Conservation (phyloP, 176 grass and related monocot genomes). For the Oryza officinalis region DNA sequence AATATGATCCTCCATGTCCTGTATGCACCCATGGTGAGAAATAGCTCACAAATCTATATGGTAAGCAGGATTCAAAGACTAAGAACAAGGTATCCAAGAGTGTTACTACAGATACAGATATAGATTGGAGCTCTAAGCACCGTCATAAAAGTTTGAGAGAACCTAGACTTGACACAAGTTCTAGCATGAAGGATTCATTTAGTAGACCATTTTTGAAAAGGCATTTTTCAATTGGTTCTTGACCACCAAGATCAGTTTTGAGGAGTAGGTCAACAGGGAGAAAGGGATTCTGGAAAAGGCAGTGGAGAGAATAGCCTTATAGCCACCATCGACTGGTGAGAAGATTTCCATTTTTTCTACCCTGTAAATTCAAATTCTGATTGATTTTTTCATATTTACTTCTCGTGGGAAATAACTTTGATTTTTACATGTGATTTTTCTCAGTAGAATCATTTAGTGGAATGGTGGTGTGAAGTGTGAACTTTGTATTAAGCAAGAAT, state of each 20-base stretch:
- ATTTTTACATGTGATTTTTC: neutral
- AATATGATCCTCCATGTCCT: constrained; percentile 72
- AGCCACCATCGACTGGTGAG: neutral
- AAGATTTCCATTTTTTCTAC: constrained; percentile 13
- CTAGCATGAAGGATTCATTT: constrained; percentile 55
- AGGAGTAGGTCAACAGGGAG: constrained; percentile 50
- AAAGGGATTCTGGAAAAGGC: constrained; percentile 73
- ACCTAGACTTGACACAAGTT: constrained; percentile 45
- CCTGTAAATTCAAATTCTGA: neutral
- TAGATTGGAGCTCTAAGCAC: constrained; percentile 28
- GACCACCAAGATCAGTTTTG: constrained; percentile 30
- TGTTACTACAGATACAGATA: constrained; percentile 30
- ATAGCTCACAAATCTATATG: constrained; percentile 49
- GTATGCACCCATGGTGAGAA: constrained; percentile 67
- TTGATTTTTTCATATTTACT: neutral
- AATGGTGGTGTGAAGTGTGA: neutral
- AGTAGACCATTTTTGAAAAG: constrained; percentile 55
- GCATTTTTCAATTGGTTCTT: constrained; percentile 63
- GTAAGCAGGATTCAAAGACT: constrained; percentile 34
- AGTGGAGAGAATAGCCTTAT: constrained; percentile 46
- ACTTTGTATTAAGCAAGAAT: neutral
- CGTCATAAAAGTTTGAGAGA: constrained; percentile 36
- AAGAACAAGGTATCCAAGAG: constrained; percentile 46
- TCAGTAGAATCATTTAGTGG: neutral
- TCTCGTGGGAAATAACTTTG: neutral